These are phyloP conservation scores for Scleroderma bovista DNA, from an alignment of 768 basidiomycete species.

Conservation along the genomic window DNA sequence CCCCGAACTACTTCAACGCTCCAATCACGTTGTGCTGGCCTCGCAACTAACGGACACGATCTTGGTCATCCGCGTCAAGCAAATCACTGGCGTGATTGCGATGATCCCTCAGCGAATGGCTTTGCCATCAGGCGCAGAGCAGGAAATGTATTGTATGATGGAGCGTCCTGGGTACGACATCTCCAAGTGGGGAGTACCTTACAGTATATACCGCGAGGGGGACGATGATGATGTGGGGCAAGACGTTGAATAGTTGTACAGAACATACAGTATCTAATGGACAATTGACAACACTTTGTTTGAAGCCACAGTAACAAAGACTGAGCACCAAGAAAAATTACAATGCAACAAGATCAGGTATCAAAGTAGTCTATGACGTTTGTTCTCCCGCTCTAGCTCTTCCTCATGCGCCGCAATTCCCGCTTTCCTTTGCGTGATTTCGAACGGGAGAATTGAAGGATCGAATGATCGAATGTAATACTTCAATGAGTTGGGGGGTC, in stretches of 20 bases:
- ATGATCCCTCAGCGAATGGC: slow-evolving; percentile 1
- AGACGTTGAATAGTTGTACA: neutral
- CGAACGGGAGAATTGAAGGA: no score
- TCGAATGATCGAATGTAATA: no score
- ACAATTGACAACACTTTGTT: neutral
- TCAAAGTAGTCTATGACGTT: no score
- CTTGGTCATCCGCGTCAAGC: neutral
- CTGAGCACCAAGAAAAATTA: neutral
- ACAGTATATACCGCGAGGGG: neutral
- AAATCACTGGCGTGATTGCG: neutral
- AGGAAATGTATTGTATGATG: neutral
- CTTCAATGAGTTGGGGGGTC: no score
- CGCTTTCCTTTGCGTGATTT: no score
- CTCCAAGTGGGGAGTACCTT: neutral
- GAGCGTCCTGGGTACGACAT: slow-evolving; percentile 7
- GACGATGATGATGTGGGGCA: neutral
- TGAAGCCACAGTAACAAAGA: neutral
- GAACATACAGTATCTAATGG: no score
- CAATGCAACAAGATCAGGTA: no score
- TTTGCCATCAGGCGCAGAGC: neutral
- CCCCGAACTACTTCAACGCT: neutral
- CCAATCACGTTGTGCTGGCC: neutral
- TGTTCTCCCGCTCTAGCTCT: no score
- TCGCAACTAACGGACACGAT: neutral
- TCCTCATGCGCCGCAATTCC: no score